These are phyloP conservation scores for Chlamydomonas eustigma DNA, from an alignment of 139 green algal genomes.

Conservation along the genomic window DNA sequence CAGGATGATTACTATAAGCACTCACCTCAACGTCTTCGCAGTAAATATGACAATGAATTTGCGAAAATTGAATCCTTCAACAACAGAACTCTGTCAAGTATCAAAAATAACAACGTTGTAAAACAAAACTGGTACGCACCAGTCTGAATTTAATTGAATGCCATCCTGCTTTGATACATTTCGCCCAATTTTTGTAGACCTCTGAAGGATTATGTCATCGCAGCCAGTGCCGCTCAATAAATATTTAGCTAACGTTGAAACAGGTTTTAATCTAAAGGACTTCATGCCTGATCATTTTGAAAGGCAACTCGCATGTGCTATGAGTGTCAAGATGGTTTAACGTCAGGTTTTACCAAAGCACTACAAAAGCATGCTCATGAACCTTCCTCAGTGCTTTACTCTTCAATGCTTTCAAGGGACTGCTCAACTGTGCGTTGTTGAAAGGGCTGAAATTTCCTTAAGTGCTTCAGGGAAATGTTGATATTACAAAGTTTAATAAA, in stretches of 20 bases:
- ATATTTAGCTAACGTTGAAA: not conserved
- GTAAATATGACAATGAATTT: not conserved
- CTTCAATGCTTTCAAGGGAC: no score
- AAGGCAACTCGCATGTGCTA: no score
- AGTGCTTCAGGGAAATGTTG: no score
- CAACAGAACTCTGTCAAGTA: not conserved
- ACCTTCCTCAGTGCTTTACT: no score
- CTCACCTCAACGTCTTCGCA: not conserved
- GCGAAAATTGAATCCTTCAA: constrained; percentile 2
- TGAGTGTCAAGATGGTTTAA: no score
- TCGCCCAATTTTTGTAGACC: not conserved
- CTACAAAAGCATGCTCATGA: no score
- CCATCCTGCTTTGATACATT: not conserved
- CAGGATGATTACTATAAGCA: no score
- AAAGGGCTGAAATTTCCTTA: no score
- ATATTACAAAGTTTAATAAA: no score
- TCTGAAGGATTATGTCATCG: not conserved
- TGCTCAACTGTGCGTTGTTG: no score
- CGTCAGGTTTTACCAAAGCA: no score
- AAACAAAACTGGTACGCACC: not conserved
- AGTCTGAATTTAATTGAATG: not conserved
- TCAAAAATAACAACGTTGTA: not conserved
- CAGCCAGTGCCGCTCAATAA: not conserved
- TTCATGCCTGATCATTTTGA: no score
- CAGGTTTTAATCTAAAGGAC: not conserved